Base-by-base conservation (phyloP, 345 rosid genomes). In the Ricinus communis region DNA sequence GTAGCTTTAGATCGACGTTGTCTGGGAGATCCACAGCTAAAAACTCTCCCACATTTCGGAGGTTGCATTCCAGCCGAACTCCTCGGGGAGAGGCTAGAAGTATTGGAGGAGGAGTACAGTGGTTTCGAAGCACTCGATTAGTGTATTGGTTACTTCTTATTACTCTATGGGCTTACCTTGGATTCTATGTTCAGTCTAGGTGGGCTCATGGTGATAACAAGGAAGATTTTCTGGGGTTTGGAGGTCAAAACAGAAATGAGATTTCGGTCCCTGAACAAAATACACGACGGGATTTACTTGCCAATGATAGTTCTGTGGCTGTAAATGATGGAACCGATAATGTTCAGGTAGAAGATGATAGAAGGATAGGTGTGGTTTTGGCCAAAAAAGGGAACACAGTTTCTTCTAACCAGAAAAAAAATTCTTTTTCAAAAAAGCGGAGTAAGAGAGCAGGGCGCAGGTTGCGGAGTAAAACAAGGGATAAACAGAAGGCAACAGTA, bases 161-260 rank as follows among this genome's bases (percentile, higher is more conserved):
- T 71, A 90, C 98, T 76, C 91, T 94, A 6, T 94, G 98, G 97
- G 78, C 98, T 66, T 94, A 91, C 80, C 94, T 94, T 77, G 98
- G 96, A 50, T 94, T 94, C 71, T 90, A 88, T 70, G 89, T 91
- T 14, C 98, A 94, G 86, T 94, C 98, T 57, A 82, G 87, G 74
- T 94, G 98, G 98, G 98, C 98, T 63, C 98, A 94, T 78, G 94
- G 87, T 65, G 80, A 88, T 84, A 86, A 91, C 71, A 79, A 80
- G 73, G 89, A 91, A 52, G 77, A 89, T 36, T 88, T 90, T 79
- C 81, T 87, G 27, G 92, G 87, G 36, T 90, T 94, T 75, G 85
- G 87, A 66, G 87, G 85, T 55, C 85, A 80, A 79, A 74, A 72
- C 38, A 74, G 78, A 41, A 83, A 71, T 75, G 73, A 45, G 28